A percentile compares a stretch with the other conserved stretches of the same genome.
These are phyloP conservation scores for Blastocladiella emersonii DNA, from an alignment of 371 early-diverging fungal genomes.

Conservation along the genomic window DNA sequence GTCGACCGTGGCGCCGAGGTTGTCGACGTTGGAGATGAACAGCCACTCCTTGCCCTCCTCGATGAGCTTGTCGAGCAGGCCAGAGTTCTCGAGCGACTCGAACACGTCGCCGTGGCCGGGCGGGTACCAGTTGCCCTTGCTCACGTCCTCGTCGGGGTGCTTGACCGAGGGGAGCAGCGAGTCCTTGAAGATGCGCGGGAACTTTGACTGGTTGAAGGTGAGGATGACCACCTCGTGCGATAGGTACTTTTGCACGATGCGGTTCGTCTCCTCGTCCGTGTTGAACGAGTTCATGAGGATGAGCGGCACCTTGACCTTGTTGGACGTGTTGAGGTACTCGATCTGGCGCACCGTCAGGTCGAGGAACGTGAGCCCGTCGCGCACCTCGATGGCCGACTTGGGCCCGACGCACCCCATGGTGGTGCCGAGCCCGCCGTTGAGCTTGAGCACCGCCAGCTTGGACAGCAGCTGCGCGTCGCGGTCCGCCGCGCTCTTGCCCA, in stretches of 20 bases:
- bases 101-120: conserved; percentile 64
- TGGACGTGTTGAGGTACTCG: conserved; percentile 85
- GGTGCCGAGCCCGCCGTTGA: conserved; percentile 99
- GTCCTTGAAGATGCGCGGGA: conserved; percentile 91
- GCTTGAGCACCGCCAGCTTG: conserved; percentile 96
- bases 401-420: conserved; percentile 99
- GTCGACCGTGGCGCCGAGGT: conserved; percentile 97
- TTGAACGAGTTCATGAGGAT: conserved; percentile 99
- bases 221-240: conserved; percentile 76
- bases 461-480: conserved; percentile 40
- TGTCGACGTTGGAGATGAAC: conserved; percentile 99
- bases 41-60: conserved; percentile 97
- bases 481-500: conserved; percentile 26
- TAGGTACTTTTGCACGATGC: conserved; percentile 92
- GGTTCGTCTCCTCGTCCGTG: conserved; percentile 92
- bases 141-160: conserved; percentile 30
- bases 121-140: conserved; percentile 62
- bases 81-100: conserved; percentile 63
- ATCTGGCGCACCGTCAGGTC: conserved; percentile 98
- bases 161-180: conserved; percentile 74
- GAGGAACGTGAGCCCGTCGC: conserved; percentile 96
- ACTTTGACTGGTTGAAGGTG: conserved; percentile 96
- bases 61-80: conserved; percentile 88
- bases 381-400: conserved; percentile 97
- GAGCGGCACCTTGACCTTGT: conserved; percentile 87